These are phyloP conservation scores for Thalassiosira livingstoniorum DNA, from an alignment of 352 stramenopile species.

Conservation along the genomic window DNA sequence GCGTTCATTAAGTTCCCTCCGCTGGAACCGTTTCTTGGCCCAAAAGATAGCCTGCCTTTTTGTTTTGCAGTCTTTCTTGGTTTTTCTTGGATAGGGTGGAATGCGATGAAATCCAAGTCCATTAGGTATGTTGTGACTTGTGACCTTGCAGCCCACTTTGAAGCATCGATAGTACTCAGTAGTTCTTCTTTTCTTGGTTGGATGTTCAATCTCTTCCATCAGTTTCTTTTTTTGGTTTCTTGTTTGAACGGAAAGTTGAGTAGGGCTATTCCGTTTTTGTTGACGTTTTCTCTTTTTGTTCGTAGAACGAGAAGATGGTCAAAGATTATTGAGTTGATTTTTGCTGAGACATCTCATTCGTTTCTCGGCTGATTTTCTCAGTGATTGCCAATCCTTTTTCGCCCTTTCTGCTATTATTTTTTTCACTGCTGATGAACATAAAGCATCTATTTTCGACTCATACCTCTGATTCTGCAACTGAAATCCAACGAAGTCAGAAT, in stretches of 20 bases:
- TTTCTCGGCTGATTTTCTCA: slow-evolving; percentile 18
- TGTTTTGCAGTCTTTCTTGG: background rate
- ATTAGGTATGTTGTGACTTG: background rate
- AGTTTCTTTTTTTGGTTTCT: background rate
- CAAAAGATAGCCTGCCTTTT: slow-evolving; percentile 4
- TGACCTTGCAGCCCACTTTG: slow-evolving; percentile 15
- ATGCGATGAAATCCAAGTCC: slow-evolving; percentile 18
- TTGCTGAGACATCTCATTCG: slow-evolving; percentile 1
- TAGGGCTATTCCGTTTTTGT: background rate
- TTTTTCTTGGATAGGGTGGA: background rate
- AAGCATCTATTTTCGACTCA: slow-evolving; percentile 12
- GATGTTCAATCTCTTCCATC: slow-evolving; percentile 18
- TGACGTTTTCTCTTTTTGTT: slow-evolving; percentile 11
- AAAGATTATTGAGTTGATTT: too few species aligned
- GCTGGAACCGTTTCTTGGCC: slow-evolving; percentile 10
- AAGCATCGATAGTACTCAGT: too few species aligned
- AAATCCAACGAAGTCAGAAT: slow-evolving; percentile 31
- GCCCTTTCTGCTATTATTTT: background rate
- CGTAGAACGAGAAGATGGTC: background rate
- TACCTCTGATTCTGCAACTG: slow-evolving; percentile 12
- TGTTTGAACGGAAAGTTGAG: background rate
- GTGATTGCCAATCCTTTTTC: background rate
- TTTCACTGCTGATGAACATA: slow-evolving; percentile 1
- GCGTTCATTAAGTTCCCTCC: slow-evolving; percentile 21
- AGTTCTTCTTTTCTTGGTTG: background rate